A percentile compares a stretch with the other conserved stretches of the same genome.
Evolutionary conservation across 179 eudicot genomes (phyloP).

Genomic region (Actinidia chinensis): DNA sequence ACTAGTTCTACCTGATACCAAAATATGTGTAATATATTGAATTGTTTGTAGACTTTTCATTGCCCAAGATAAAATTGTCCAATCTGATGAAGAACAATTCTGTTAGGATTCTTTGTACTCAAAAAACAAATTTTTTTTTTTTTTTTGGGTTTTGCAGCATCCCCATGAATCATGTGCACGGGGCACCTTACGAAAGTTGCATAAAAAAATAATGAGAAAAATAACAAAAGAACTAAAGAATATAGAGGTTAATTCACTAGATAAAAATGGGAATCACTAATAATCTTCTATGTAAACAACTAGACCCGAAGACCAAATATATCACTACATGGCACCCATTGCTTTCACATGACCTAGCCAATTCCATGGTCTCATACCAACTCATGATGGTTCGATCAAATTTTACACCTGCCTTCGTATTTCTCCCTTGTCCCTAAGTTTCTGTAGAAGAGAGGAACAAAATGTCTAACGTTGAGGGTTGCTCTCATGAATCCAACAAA

Average conservation of each 20-base stretch:
- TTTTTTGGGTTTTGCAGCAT: neutral
- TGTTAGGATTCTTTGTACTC: neutral
- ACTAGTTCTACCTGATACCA: neutral
- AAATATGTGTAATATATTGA: neutral
- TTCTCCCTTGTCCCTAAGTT: neutral
- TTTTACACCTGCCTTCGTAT: neutral
- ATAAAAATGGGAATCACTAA: neutral
- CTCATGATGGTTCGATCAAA: neutral
- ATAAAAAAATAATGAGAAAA: too few relatives aligned
- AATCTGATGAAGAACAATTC: neutral
- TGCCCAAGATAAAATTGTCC: neutral
- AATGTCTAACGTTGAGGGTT: too few relatives aligned
- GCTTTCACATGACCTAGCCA: slow-evolving; percentile 7
- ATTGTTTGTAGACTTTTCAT: neutral
- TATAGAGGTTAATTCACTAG: too few relatives aligned
- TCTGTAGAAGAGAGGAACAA: neutral
- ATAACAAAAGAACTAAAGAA: too few relatives aligned
- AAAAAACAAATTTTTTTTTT: too few relatives aligned
- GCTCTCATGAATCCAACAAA: too few relatives aligned
- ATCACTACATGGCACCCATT: neutral
- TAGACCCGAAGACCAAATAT: neutral
- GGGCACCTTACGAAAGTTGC: neutral
- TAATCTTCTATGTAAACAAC: neutral
- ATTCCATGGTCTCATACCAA: neutral
- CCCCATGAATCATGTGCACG: neutral